These are phyloP conservation scores for Geotrichum macrosporum DNA, from an alignment of 1,139 yeast genomes.

Conservation along the genomic window DNA sequence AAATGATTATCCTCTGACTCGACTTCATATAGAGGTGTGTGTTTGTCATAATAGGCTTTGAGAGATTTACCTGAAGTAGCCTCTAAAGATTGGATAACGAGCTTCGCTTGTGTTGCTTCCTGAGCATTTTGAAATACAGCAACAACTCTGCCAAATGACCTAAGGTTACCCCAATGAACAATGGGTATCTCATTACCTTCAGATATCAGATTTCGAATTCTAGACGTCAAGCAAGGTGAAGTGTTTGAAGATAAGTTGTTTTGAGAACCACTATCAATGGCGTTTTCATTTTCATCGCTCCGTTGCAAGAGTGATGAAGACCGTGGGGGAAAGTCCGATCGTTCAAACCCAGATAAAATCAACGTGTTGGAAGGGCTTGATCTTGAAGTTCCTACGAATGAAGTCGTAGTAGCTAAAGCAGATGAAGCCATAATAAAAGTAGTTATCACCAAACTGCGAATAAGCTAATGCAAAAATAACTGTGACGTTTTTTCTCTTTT, in stretches of 20 bases:
- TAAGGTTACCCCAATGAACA: conserved; percentile 38
- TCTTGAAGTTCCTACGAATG: not conserved
- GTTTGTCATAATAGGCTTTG: conserved; percentile 26
- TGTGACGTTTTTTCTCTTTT: no score
- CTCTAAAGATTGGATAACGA: conserved; percentile 1
- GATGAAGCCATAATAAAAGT: not conserved
- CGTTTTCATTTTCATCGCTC: conserved; percentile 10
- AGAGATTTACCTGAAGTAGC: conserved; percentile 19
- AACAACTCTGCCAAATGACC: conserved; percentile 38
- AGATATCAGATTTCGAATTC: conserved; percentile 6
- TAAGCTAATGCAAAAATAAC: not conserved
- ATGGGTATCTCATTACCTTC: conserved; percentile 17
- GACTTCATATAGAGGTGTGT: conserved; percentile 26
- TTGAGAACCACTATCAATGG: no score
- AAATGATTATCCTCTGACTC: conserved; percentile 28
- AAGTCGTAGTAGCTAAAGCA: not conserved
- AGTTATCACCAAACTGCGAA: not conserved
- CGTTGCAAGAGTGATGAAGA: not conserved
- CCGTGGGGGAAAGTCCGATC: conserved; percentile 21
- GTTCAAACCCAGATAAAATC: conserved; percentile 26
- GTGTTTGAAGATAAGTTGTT: not conserved
- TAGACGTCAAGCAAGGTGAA: not conserved
- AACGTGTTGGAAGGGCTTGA: conserved; percentile 27
- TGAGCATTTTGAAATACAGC: conserved; percentile 34
- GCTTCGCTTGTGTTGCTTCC: conserved; percentile 33